Evolutionary conservation across 2,329 filamentous ascomycete genomes (phyloP), one percentile per base, ranked within the genome.

Genomic region (Incumbomyces delicatus): DNA sequence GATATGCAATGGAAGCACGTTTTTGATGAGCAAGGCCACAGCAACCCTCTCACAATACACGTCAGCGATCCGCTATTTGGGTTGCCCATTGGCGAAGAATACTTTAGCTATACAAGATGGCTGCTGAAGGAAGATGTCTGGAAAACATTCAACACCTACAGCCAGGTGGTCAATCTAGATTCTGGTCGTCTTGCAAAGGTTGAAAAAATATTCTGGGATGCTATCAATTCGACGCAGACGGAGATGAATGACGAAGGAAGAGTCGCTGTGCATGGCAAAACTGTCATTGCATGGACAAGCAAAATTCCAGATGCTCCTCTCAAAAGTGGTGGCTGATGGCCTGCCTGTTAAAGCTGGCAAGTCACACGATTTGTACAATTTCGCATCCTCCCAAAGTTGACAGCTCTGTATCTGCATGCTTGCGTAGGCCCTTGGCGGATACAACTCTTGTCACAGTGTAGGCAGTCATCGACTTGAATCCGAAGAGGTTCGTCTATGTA

Each of bases 131-230:
- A 84, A 41, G 73, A 70, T 45, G 63, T 86, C 41, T 85, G 80
- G 77, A 71, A 75, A 44, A 72, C 84, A 31, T 72, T 81, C 49
- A 70, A 69, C 40, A 87, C 83, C 11, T 64, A 87, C 48, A 84
- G 80, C 57, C 81, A 86, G 59, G 75, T 87, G 50, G 74, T 78
- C 3, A 69, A 80, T 44, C 63, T 85, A 11, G 61, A 67, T 42
- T 64, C 73, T 39, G 75, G 71, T 1, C 66, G 72, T 44, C 67
- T 71, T 37, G 71, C 70, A 46, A 63, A 67, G 35, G 73, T 76
- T 38, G 67, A 69, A 47, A 67, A 66, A 36, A 63, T 66, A 48
- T 73, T 81, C 50, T 73, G 79, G 43, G 69, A 75, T 46, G 73
- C 74, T 7, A 52, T 86, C 50, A 66, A 68, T 27, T 66, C 62